Conservation (phyloP, 179 eudicot genomes). For the Beta macrorhiza region DNA sequence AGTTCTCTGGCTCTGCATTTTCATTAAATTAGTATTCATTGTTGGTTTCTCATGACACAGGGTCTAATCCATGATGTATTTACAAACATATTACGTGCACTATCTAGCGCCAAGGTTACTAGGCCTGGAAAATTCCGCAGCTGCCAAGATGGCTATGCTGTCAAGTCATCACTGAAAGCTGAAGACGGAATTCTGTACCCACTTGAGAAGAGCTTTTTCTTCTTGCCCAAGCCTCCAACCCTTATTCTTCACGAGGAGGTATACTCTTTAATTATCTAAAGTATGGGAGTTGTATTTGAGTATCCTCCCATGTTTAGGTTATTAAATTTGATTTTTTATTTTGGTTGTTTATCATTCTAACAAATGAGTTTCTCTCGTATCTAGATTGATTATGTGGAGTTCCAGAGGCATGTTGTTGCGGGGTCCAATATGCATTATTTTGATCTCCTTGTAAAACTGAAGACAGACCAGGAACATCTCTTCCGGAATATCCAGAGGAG, state of each 20-base stretch:
- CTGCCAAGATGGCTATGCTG: conserved; percentile 90
- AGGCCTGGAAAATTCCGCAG: conserved; percentile 98
- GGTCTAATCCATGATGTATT: conserved; percentile 98
- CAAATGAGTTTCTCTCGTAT: conserved; percentile 1
- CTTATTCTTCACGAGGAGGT: conserved; percentile 97
- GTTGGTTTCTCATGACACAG: conserved; percentile 33
- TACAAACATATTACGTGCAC: conserved; percentile 75
- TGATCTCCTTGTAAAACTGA: conserved; percentile 80
- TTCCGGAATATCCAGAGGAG: conserved; percentile 96
- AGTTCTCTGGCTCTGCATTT: background rate
- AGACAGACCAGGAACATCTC: conserved; percentile 91
- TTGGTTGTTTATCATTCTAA: background rate
- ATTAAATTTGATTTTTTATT: too few species aligned
- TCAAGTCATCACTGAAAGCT: conserved; percentile 92
- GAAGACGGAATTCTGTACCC: conserved; percentile 97
- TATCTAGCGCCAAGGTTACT: conserved; percentile 90
- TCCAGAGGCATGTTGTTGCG: conserved; percentile 95
- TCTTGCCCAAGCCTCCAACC: conserved; percentile 96
- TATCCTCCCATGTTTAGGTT: conserved; percentile 2
- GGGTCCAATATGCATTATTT: conserved; percentile 98
- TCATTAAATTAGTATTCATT: background rate
- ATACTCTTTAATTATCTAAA: background rate
- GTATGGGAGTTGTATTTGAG: background rate
- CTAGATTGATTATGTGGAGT: conserved; percentile 92
- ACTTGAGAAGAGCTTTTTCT: conserved; percentile 96